Percentiles rank a stretch among this genome's conserved stretches.
phyloP scores from a whole-genome alignment of 176 grass and related monocot species.

The Musa schizocarpa region DNA sequence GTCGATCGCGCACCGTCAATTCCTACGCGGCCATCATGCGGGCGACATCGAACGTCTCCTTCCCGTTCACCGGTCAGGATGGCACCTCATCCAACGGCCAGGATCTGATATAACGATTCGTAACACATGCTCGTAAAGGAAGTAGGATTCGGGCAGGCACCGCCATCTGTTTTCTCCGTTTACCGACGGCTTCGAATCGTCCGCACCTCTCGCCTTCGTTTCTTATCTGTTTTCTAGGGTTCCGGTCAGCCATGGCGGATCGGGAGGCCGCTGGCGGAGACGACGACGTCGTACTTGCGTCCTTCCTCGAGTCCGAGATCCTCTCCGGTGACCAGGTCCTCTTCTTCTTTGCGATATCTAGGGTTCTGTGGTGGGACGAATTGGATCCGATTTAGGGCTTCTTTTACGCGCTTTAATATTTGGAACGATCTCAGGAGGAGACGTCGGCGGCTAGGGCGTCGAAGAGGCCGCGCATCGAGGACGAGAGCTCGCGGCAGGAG shows the following conservation, averaged over 20 bases:
- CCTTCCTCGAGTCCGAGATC: constrained; percentile 83
- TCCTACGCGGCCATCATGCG: too few relatives aligned
- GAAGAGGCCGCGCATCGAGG: constrained; percentile 32
- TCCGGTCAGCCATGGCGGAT: constrained; percentile 1
- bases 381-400: background rate
- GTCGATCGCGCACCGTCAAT: too few relatives aligned
- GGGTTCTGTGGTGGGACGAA: constrained; percentile 26
- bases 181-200: background rate
- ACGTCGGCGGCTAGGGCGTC: constrained; percentile 14
- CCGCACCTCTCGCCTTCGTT: background rate
- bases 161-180: background rate
- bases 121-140: too few relatives aligned
- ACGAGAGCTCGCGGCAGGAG: constrained; percentile 24
- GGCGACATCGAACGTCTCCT: too few relatives aligned
- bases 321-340: constrained; percentile 37
- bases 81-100: background rate
- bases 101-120: background rate
- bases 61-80: too few relatives aligned
- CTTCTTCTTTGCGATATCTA: background rate
- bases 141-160: background rate
- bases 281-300: constrained; percentile 48
- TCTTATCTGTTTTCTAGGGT: background rate
- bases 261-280: constrained; percentile 17
- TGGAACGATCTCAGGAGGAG: background rate
- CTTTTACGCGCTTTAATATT: background rate